Conservation (phyloP, 352 stramenopile species). For the Phytopythium kandeliae region DNA sequence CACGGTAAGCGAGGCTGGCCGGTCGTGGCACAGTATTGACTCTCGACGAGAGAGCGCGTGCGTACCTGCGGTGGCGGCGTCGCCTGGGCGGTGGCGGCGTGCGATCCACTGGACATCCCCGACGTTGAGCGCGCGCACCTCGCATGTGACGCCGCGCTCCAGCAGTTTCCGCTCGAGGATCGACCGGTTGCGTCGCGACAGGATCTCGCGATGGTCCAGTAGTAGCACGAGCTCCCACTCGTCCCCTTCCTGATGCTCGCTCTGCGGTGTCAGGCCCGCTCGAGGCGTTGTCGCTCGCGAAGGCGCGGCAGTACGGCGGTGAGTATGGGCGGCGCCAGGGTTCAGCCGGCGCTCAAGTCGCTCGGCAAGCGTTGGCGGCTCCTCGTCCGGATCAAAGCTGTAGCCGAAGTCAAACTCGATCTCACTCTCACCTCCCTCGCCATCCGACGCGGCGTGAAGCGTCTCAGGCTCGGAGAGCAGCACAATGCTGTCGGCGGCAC, state of each 20-base stretch:
- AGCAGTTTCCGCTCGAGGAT: slow-evolving; percentile 80
- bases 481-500: not conserved
- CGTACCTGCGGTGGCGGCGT: slow-evolving; percentile 10
- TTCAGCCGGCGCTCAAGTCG: slow-evolving; percentile 3
- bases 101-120: slow-evolving; percentile 80
- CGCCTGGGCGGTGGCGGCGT: slow-evolving; percentile 32
- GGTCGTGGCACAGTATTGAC: not conserved
- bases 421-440: not conserved
- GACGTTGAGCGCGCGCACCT: slow-evolving; percentile 69
- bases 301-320: no score
- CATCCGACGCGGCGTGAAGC: not conserved
- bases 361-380: slow-evolving; percentile 5
- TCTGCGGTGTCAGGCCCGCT: not conserved
- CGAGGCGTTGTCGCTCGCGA: not conserved
- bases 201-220: slow-evolving; percentile 78
- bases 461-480: slow-evolving; percentile 2
- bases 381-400: slow-evolving; percentile 6
- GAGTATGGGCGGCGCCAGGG: not conserved
- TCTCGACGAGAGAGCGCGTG: no score
- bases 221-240: slow-evolving; percentile 76
- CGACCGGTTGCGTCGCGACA: slow-evolving; percentile 61
- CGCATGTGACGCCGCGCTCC: slow-evolving; percentile 71
- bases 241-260: slow-evolving; percentile 23
- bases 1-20: not conserved
- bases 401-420: not conserved